Conservation (phyloP, 1,284 basidiomycete genomes). For the Naganishia liquefaciens region DNA sequence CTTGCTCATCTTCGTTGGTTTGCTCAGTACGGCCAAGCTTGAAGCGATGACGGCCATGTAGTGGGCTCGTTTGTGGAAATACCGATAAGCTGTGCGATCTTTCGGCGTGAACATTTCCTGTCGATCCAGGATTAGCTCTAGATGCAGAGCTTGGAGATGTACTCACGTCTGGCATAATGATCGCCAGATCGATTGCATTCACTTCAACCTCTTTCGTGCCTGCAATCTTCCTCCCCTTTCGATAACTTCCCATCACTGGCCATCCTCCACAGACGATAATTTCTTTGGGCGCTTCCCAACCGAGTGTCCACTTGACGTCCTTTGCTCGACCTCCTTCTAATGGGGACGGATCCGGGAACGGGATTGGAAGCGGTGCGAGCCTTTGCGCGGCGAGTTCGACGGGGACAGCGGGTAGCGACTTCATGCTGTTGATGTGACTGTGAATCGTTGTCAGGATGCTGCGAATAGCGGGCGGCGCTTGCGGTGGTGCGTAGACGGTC, state of each 20-base stretch:
- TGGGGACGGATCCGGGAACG: conserved; percentile 67
- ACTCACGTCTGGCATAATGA: conserved; percentile 82
- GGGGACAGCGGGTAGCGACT: conserved; percentile 60
- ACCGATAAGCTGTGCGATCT: conserved; percentile 85
- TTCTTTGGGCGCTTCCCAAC: conserved; percentile 60
- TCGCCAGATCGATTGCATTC: conserved; percentile 77
- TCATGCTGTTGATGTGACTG: conserved; percentile 63
- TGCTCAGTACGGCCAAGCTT: conserved; percentile 57
- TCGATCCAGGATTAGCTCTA: not conserved
- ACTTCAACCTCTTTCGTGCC: conserved; percentile 54
- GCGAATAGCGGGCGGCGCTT: conserved; percentile 58
- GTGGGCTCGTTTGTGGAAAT: conserved; percentile 89
- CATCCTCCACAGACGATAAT: conserved; percentile 56
- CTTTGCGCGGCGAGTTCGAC: conserved; percentile 66
- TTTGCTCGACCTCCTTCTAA: conserved; percentile 67
- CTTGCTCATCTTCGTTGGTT: conserved; percentile 12
- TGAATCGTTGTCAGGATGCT: conserved; percentile 74
- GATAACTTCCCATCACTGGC: conserved; percentile 63
- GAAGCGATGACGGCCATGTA: conserved; percentile 81
- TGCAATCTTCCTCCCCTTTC: conserved; percentile 47
- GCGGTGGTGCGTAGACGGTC: conserved; percentile 36
- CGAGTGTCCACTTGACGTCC: conserved; percentile 71
- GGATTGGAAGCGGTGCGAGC: conserved; percentile 61
- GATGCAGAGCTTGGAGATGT: not conserved
- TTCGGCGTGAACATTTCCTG: conserved; percentile 82